Conservation (phyloP, 1,284 basidiomycete species). For the Lentinus polychrous region DNA sequence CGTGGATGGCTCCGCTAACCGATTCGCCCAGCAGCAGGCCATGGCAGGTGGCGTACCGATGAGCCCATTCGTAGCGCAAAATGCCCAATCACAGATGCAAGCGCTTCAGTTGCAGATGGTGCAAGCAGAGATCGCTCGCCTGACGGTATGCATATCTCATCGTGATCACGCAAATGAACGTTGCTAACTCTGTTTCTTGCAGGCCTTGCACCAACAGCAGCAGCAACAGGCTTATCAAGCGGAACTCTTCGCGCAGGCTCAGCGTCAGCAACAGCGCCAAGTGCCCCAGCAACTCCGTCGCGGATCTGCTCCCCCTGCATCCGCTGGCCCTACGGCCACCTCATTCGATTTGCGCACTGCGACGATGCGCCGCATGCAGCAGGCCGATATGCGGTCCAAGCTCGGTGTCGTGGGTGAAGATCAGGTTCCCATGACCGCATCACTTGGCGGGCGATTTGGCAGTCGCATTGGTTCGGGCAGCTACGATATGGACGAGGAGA, state of each 20-base stretch:
- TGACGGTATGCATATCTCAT: conserved; percentile 49
- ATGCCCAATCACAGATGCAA: conserved; percentile 38
- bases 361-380: conserved; percentile 53
- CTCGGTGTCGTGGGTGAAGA: conserved; percentile 46
- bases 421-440: conserved; percentile 72
- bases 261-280: conserved; percentile 22
- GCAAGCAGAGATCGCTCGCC: conserved; percentile 71
- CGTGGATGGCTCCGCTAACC: conserved; percentile 57
- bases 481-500: conserved; percentile 35
- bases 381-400: conserved; percentile 57
- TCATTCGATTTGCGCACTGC: conserved; percentile 53
- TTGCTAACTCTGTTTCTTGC: not conserved
- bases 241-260: conserved; percentile 43
- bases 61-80: conserved; percentile 44
- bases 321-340: conserved; percentile 57
- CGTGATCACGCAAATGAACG: not conserved
- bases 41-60: conserved; percentile 40
- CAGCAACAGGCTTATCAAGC: conserved; percentile 57
- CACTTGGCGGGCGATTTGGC: conserved; percentile 68
- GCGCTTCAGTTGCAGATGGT: conserved; percentile 74
- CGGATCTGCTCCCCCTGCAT: conserved; percentile 51
- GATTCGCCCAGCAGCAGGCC: conserved; percentile 55
- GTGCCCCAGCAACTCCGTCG: conserved; percentile 33
- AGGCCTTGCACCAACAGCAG: conserved; percentile 54
- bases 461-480: conserved; percentile 44